Evolutionary conservation across 805 yeast genomes (phyloP).

Genomic region (Kuraishia ogatae): DNA sequence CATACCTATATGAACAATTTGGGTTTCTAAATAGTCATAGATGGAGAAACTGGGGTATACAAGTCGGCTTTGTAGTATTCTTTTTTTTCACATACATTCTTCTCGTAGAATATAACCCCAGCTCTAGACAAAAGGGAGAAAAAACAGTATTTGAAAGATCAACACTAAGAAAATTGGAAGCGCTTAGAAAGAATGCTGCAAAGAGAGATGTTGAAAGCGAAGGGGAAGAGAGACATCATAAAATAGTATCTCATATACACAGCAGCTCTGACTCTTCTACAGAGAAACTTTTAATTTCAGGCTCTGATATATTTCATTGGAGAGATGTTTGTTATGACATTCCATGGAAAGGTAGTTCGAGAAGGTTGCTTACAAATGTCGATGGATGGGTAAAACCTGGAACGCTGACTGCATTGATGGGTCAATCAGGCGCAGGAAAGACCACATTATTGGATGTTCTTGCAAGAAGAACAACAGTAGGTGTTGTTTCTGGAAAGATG

Average conservation of each 20-base stretch:
- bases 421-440: constrained; percentile 84
- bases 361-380: constrained; percentile 34
- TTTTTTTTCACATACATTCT: constrained; percentile 39
- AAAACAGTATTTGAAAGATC: constrained; percentile 38
- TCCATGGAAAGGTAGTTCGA: constrained; percentile 39
- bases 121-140: constrained; percentile 53
- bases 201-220: neutral
- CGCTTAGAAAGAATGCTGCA: neutral
- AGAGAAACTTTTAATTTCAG: constrained; percentile 12
- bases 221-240: neutral
- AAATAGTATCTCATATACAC: neutral
- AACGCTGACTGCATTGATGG: constrained; percentile 75
- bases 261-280: constrained; percentile 1
- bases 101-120: constrained; percentile 41
- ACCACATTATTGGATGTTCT: constrained; percentile 68
- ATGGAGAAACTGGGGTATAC: constrained; percentile 60
- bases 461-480: constrained; percentile 62
- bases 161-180: constrained; percentile 11
- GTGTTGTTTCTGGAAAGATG: constrained; percentile 65
- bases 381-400: constrained; percentile 78
- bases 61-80: constrained; percentile 36
- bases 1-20: constrained; percentile 34
- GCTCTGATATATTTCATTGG: constrained; percentile 54
- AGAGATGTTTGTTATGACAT: constrained; percentile 54
- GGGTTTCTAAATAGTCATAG: constrained; percentile 34